A percentile compares a stretch with the other conserved stretches of the same genome.
Evolutionary conservation across 352 stramenopile genomes (phyloP).

Genomic region (Albugo candida): DNA sequence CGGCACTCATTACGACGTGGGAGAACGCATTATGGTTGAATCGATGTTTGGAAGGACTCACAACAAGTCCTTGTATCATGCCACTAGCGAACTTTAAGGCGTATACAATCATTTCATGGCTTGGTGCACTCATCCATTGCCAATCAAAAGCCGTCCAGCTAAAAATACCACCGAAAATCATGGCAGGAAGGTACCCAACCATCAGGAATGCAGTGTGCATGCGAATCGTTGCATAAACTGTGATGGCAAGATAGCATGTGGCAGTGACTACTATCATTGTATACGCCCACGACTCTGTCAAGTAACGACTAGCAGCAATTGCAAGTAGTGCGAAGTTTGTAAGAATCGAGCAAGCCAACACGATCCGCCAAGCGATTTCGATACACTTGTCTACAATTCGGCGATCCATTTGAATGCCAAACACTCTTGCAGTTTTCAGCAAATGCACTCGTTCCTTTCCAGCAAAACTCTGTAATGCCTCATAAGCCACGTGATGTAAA

Average conservation of each 20-base stretch:
- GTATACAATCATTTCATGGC: slow-evolving; percentile 69
- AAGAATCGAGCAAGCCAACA: slow-evolving; percentile 61
- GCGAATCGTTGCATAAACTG: slow-evolving; percentile 60
- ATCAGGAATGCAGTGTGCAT: slow-evolving; percentile 74
- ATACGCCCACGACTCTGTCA: slow-evolving; percentile 56
- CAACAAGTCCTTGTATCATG: slow-evolving; percentile 63
- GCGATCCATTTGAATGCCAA: slow-evolving; percentile 48
- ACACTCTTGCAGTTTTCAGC: slow-evolving; percentile 34
- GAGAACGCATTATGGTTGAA: slow-evolving; percentile 82
- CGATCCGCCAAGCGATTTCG: slow-evolving; percentile 58
- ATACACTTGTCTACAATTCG: slow-evolving; percentile 53
- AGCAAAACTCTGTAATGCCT: slow-evolving; percentile 45
- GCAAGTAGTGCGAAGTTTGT: slow-evolving; percentile 73
- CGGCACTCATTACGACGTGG: slow-evolving; percentile 66
- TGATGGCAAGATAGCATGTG: slow-evolving; percentile 40
- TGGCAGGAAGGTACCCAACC: slow-evolving; percentile 56
- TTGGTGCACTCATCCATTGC: slow-evolving; percentile 48
- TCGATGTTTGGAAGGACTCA: slow-evolving; percentile 57
- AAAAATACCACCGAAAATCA: slow-evolving; percentile 55
- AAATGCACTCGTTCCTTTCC: slow-evolving; percentile 48
- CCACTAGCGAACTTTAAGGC: slow-evolving; percentile 52
- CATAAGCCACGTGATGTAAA: slow-evolving; percentile 65
- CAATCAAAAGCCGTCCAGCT: slow-evolving; percentile 63
- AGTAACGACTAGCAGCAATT: slow-evolving; percentile 49
- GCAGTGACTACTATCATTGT: slow-evolving; percentile 47